Conservation (phyloP, 495 filamentous ascomycete species). For the Aspergillus bertholletiae region DNA sequence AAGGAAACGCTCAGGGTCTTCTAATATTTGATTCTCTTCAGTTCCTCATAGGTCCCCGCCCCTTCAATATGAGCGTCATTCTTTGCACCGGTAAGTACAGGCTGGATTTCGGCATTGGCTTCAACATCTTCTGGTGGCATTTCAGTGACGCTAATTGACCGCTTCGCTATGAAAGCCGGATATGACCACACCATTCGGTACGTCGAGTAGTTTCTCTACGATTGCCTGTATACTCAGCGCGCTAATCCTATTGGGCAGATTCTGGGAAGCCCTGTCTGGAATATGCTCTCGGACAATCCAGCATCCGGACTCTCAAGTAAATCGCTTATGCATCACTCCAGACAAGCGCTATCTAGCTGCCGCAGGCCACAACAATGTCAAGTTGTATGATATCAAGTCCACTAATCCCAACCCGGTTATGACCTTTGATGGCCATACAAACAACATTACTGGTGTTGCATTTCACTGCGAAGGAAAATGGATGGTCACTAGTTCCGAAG, state of each 20-base stretch:
- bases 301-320: constrained; percentile 96
- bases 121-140: not conserved
- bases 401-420: constrained; percentile 89
- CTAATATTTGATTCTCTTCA: constrained; percentile 3
- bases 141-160: not conserved
- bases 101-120: constrained; percentile 34
- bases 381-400: constrained; percentile 96
- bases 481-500: constrained; percentile 99
- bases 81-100: constrained; percentile 71
- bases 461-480: constrained; percentile 99
- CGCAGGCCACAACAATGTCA: constrained; percentile 90
- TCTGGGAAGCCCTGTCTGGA: constrained; percentile 97
- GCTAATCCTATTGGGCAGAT: constrained; percentile 47
- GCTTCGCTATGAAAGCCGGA: constrained; percentile 58
- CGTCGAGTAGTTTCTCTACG: constrained; percentile 15
- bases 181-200: constrained; percentile 99
- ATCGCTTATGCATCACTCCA: constrained; percentile 95
- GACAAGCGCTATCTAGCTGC: constrained; percentile 96
- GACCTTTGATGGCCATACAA: constrained; percentile 91
- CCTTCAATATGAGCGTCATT: constrained; percentile 72
- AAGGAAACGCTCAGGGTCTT: not conserved
- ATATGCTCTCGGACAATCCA: constrained; percentile 98
- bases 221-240: not conserved
- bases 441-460: constrained; percentile 91
- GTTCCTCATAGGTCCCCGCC: not conserved